These are phyloP conservation scores for Peronospora belbahrii DNA, from an alignment of 352 stramenopile species.

Conservation along the genomic window DNA sequence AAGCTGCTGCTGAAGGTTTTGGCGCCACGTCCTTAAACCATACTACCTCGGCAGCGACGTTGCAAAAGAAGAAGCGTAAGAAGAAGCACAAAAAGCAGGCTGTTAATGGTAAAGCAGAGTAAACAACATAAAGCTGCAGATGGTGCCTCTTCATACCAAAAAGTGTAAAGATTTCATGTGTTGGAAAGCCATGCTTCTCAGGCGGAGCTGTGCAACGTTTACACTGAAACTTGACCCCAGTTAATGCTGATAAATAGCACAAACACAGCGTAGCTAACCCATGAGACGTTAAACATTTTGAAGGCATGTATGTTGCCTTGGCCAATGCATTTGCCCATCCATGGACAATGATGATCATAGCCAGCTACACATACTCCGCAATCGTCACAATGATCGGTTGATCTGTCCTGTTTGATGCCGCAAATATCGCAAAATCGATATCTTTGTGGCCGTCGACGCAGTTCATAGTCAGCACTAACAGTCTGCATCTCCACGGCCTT, in stretches of 20 bases:
- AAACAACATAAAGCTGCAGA: constrained; percentile 14
- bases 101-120: constrained; percentile 13
- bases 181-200: constrained; percentile 27
- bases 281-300: constrained; percentile 81
- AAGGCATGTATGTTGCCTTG: constrained; percentile 88
- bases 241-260: constrained; percentile 56
- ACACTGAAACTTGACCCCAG: constrained; percentile 31
- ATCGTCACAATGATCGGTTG: constrained; percentile 88
- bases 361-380: constrained; percentile 89
- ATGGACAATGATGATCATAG: constrained; percentile 90
- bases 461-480: constrained; percentile 1
- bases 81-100: constrained; percentile 33
- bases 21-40: constrained; percentile 6
- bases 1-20: constrained; percentile 5
- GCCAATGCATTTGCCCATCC: constrained; percentile 92
- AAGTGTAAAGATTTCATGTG: too few species aligned
- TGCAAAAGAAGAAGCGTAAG: constrained; percentile 58
- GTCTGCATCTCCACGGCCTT: constrained; percentile 2
- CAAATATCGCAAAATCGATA: constrained; percentile 66
- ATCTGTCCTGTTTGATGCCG: constrained; percentile 41
- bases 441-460: constrained; percentile 8
- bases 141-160: too few species aligned
- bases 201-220: constrained; percentile 28
- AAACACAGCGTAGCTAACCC: constrained; percentile 82
- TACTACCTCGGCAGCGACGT: constrained; percentile 4